These are phyloP conservation scores for Albugo candida DNA, from an alignment of 352 stramenopile genomes.

Conservation along the genomic window DNA sequence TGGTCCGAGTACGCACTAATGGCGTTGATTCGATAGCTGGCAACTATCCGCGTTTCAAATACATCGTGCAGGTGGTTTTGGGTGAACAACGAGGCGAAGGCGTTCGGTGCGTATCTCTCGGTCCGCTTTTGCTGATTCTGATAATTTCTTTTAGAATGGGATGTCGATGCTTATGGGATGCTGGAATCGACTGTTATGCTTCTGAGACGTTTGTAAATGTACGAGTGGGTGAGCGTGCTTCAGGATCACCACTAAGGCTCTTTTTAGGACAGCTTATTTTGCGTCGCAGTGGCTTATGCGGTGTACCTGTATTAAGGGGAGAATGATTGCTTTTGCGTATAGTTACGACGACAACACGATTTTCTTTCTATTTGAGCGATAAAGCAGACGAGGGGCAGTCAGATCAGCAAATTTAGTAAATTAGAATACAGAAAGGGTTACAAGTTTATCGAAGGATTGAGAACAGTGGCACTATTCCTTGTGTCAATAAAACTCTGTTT, in stretches of 20 bases:
- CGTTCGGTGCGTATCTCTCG: slow-evolving; percentile 21
- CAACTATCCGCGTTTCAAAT: slow-evolving; percentile 78
- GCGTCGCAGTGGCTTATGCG: slow-evolving; percentile 72
- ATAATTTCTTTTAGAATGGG: slow-evolving; percentile 36
- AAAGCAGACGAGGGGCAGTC: no score
- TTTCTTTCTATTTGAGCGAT: no score
- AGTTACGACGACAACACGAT: no score
- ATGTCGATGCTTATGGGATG: slow-evolving; percentile 80
- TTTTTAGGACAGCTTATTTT: slow-evolving; percentile 72
- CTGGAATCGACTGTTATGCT: slow-evolving; percentile 76
- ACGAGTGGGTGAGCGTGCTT: slow-evolving; percentile 2
- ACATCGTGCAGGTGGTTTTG: slow-evolving; percentile 81
- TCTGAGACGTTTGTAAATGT: slow-evolving; percentile 82
- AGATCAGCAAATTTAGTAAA: no score
- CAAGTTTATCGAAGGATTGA: no score
- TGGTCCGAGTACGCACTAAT: neutral
- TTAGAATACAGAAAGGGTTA: no score
- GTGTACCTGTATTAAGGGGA: slow-evolving; percentile 67
- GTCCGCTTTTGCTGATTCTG: neutral
- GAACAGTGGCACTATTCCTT: no score
- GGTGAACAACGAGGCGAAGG: slow-evolving; percentile 77
- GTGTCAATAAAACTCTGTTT: no score
- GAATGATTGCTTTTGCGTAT: no score
- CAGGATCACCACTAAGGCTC: neutral
- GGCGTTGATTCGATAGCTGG: slow-evolving; percentile 5